Base-by-base conservation (phyloP, 2,329 filamentous ascomycete species). In the Fusarium concolor region DNA sequence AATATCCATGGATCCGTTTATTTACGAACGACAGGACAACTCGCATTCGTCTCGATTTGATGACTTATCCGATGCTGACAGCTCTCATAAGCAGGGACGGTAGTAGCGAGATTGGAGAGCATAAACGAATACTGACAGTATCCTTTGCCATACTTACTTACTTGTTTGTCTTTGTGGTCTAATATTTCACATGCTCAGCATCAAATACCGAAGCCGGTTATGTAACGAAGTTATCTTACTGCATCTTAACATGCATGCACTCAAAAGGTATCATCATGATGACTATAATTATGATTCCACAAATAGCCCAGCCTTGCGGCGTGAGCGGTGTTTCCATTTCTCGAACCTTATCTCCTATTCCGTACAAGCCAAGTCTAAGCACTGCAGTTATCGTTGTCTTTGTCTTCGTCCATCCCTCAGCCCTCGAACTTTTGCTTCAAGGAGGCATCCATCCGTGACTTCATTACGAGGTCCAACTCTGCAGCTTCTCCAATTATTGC, bases 281-380 rank as follows among this genome's bases (percentile, higher is more conserved):
- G 45, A 38, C 28, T 58, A 45, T 45, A 31, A 35, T 44, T 45
- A 56, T 57, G 41, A 58, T 58, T 64, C 59, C 59, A 52, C 52
- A 64, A 46, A 52, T 31, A 42, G 44, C 52, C 56, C 61, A 45
- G 61, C 49, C 55, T 44, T 55, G 12, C 33, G 49, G 55, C 49
- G 33, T 64, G 44, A 64, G 59, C 52, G 35, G 42, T 64, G 43
- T 38, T 56, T 55, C 51, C 51, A 51, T 29, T 47, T 64, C 61
- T 59, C 61, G 39, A 63, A 51, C 29, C 41, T 64, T 64, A 18
- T 46, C 33, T 64, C 61, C 61, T 64, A 64, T 64, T 64, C 59
- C 39, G 41, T 58, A 58, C 52, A 64, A 46, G 53, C 45, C 53
- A 52, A 57, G 47, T 42, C 29, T 22, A 62, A 57, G 57, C 53